phyloP scores from a whole-genome alignment of 495 filamentous ascomycete genomes.

The Hypomontagnella monticulosa region DNA sequence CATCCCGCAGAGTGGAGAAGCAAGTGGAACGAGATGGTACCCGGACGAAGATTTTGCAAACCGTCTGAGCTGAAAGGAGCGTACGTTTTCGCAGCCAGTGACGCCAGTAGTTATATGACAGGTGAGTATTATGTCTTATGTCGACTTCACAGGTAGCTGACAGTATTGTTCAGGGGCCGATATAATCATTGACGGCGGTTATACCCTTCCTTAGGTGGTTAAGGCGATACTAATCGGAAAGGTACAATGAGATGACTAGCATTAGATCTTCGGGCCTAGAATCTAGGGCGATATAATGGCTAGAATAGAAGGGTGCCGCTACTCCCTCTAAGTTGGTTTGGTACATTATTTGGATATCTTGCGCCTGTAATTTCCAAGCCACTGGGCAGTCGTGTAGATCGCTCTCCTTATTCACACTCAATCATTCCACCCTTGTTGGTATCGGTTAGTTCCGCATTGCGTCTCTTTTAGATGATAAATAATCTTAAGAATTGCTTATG shows the following conservation, averaged over 20 bases:
- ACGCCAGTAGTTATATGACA: slow-evolving; percentile 61
- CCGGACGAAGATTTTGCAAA: slow-evolving; percentile 51
- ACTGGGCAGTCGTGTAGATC: too few species aligned
- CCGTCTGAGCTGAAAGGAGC: slow-evolving; percentile 75
- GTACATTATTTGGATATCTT: too few species aligned
- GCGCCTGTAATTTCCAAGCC: too few species aligned
- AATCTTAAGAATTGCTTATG: too few species aligned
- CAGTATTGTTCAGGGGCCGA: slow-evolving; percentile 21
- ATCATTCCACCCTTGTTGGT: too few species aligned
- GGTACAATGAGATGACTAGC: not conserved
- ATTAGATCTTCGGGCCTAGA: too few species aligned
- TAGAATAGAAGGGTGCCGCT: too few species aligned
- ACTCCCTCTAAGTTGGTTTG: too few species aligned
- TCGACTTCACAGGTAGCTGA: not conserved
- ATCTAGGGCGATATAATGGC: too few species aligned
- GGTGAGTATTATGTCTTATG: slow-evolving; percentile 13
- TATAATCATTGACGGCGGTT: slow-evolving; percentile 54
- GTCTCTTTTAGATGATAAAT: too few species aligned
- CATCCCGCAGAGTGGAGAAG: slow-evolving; percentile 42
- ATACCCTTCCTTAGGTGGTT: slow-evolving; percentile 52
- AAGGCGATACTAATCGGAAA: not conserved
- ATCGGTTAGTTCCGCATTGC: too few species aligned
- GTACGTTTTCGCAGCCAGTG: slow-evolving; percentile 70
- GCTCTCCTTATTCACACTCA: too few species aligned
- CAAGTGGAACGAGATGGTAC: slow-evolving; percentile 40